Evolutionary conservation across 1,284 basidiomycete species (phyloP).

Genomic region (Leccinum subrobustum): DNA sequence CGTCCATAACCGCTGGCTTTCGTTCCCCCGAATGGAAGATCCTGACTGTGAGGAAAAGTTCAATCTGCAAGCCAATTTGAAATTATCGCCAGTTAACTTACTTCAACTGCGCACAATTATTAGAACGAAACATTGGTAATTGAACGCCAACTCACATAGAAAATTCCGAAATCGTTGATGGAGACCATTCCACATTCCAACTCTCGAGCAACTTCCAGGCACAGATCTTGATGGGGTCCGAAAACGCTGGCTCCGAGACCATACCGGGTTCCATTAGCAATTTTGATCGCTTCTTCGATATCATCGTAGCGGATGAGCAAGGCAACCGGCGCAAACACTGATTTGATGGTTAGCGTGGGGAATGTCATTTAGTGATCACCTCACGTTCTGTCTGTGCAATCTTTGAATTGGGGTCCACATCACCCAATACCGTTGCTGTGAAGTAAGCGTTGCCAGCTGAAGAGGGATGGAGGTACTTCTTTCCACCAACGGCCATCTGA

Average conservation of each 20-base stretch:
- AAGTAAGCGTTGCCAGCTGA: constrained; percentile 79
- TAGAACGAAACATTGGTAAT: constrained; percentile 9
- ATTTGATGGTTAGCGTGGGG: constrained; percentile 11
- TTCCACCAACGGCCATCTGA: constrained; percentile 65
- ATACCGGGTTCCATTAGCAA: constrained; percentile 86
- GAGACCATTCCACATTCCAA: constrained; percentile 96
- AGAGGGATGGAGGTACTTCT: constrained; percentile 61
- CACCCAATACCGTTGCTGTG: constrained; percentile 81
- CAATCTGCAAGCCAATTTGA: constrained; percentile 9
- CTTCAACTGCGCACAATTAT: constrained; percentile 50
- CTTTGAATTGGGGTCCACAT: constrained; percentile 72
- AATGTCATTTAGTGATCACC: constrained; percentile 25
- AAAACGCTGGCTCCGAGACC: constrained; percentile 97
- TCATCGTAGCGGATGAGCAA: constrained; percentile 80
- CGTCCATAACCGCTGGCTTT: constrained; percentile 90
- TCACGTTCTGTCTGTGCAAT: constrained; percentile 80
- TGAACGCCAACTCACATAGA: constrained; percentile 64
- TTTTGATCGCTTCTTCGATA: constrained; percentile 78
- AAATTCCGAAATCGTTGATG: constrained; percentile 92
- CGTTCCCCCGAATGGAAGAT: constrained; percentile 90
- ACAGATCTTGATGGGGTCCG: constrained; percentile 75
- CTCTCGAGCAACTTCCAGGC: constrained; percentile 72
- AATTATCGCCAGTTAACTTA: constrained; percentile 35
- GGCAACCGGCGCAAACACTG: constrained; percentile 90
- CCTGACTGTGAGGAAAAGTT: constrained; percentile 63